Evolutionary conservation across 1,139 yeast species (phyloP).

Genomic region (Blastobotrys aristatus): DNA sequence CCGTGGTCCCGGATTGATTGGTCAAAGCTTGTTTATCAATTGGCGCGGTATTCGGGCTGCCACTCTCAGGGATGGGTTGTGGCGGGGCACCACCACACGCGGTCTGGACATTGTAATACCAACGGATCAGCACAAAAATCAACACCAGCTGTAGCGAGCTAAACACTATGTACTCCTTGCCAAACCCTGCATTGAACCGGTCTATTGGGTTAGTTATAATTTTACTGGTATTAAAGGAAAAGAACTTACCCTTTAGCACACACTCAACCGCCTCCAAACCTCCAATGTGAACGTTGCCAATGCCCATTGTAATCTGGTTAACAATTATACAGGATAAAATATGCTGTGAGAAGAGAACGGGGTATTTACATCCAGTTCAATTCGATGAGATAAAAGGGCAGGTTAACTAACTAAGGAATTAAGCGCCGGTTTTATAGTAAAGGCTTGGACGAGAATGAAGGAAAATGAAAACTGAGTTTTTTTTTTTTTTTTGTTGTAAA

Average conservation of each 20-base stretch:
- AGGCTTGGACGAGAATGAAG: too few species aligned
- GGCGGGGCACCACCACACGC: not conserved
- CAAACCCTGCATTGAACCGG: constrained; percentile 2
- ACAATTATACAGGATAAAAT: too few species aligned
- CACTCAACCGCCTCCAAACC: not conserved
- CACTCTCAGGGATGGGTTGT: not conserved
- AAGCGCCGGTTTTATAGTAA: too few species aligned
- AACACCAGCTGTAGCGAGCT: constrained; percentile 1
- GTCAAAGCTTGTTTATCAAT: too few species aligned
- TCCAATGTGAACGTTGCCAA: not conserved
- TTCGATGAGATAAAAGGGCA: too few species aligned
- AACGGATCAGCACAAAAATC: constrained; percentile 3
- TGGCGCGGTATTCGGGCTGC: not conserved
- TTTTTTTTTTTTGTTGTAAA: too few species aligned
- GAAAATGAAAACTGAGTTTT: too few species aligned
- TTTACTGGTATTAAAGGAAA: not conserved
- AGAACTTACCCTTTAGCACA: not conserved
- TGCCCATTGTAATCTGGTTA: not conserved
- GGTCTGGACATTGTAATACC: constrained; percentile 5
- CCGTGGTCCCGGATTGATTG: too few species aligned
- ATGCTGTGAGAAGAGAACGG: too few species aligned
- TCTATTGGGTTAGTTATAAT: not conserved
- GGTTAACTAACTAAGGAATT: too few species aligned
- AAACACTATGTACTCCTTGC: not conserved
- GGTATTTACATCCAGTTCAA: too few species aligned